Base-by-base conservation (phyloP, 1,139 yeast genomes). In the Taphrina wiesneri region DNA sequence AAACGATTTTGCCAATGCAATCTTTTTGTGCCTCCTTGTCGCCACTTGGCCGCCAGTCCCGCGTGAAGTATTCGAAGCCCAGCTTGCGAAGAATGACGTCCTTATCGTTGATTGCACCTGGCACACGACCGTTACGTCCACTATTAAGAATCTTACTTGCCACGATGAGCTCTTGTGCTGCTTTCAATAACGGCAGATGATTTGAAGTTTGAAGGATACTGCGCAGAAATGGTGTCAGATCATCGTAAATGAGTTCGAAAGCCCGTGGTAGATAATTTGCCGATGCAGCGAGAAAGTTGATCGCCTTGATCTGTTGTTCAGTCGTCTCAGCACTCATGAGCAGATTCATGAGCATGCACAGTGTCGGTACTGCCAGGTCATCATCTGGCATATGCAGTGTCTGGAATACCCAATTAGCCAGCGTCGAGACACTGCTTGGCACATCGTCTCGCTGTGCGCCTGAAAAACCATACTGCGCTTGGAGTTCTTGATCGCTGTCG, bases 21-120 rank as follows among this genome's bases (percentile, higher is more conserved):
- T 49, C 21, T 49, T 49, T 49, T 26, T 49, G 54, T 49, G 17
- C 39, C 17, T 49, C 54, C 13, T 19, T 26, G 36, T 19, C 21
- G 2, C 15, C 15, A 28, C 3, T 49, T 5, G 15, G 49, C 11
- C 28, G 25, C 54, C 54, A 49, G 3, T 49, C 23, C 23, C 36
- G n/a, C 11, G 36, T 49, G 54, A 49, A 49, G 54, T 49, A 49
- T 1, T 26, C 54, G 23, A 49, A 49, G 1, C 54, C 54, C 2
- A 28, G 3, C 19, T 28, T 13, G 11, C 54, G 34, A 1, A 49
- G 36, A 17, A 28, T 49, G 4, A 17, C 36, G 26, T 49, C 54
- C 11, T 49, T 49, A 19, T 49, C 54, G 26, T 45, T 45, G 2
- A 23, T 21, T 5, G 26, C 1, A 21, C n/a, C 21, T 2, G 17